A percentile compares a stretch with the other conserved stretches of the same genome.
Conservation (phyloP, 768 basidiomycete genomes). For the Pleurotus platypus region DNA sequence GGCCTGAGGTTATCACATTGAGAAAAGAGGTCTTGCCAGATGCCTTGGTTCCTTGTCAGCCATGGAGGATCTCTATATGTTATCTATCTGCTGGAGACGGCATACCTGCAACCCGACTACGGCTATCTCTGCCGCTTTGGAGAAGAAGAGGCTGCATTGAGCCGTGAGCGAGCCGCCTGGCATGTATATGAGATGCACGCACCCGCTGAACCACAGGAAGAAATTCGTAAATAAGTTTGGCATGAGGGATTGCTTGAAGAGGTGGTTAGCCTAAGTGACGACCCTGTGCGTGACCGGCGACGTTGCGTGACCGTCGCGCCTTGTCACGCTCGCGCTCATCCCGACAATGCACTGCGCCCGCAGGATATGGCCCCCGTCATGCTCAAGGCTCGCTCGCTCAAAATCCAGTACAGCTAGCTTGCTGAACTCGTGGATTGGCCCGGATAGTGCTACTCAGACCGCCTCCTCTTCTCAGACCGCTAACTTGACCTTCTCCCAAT, state of each 20-base stretch:
- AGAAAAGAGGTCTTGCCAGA: slow-evolving; percentile 95
- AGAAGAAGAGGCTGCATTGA: slow-evolving; percentile 71
- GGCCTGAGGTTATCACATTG: slow-evolving; percentile 85
- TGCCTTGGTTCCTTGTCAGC: slow-evolving; percentile 47
- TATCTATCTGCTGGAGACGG: neutral
- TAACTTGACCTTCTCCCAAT: neutral
- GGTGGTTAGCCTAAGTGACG: no score
- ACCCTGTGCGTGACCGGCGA: neutral
- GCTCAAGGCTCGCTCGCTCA: no score
- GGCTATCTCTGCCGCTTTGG: slow-evolving; percentile 83
- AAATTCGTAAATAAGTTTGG: slow-evolving; percentile 37
- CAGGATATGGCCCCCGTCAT: no score
- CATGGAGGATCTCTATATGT: slow-evolving; percentile 3
- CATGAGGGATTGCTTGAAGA: slow-evolving; percentile 20
- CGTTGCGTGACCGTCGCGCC: neutral
- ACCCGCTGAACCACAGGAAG: slow-evolving; percentile 46
- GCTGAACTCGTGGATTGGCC: no score
- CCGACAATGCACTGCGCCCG: no score
- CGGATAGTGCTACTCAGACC: no score
- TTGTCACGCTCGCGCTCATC: no score
- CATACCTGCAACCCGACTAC: slow-evolving; percentile 86
- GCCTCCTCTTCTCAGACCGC: neutral
- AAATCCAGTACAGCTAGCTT: no score
- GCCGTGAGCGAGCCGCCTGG: neutral
- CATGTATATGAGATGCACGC: neutral